Percentiles rank a stretch among this genome's conserved stretches.
Conservation (phyloP, 1,139 yeast genomes). For the Yamadazyma buinensis region DNA sequence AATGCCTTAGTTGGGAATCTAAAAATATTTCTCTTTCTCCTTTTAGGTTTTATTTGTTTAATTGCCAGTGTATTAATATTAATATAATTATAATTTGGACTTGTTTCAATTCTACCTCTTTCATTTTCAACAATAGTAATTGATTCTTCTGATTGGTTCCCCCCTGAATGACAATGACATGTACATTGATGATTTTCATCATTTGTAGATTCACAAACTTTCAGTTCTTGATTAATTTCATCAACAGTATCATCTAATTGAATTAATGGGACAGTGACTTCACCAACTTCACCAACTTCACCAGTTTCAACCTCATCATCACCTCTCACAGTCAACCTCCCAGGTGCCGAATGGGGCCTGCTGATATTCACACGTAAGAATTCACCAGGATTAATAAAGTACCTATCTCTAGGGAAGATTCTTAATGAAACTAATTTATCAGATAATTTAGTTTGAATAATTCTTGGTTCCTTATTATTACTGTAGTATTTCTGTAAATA, state of each 20-base stretch:
- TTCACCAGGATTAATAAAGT: conserved; percentile 19
- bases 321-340: too few relatives aligned
- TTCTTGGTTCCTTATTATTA: conserved; percentile 31
- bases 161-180: neutral
- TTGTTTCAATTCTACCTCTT: too few relatives aligned
- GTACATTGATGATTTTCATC: neutral
- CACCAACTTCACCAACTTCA: too few relatives aligned
- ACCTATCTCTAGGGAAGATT: conserved; percentile 25
- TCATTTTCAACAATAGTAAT: too few relatives aligned
- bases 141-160: too few relatives aligned
- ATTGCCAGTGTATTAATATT: too few relatives aligned
- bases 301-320: too few relatives aligned
- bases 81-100: neutral
- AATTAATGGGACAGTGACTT: neutral
- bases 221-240: neutral
- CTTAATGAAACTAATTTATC: conserved; percentile 39
- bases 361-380: conserved; percentile 13
- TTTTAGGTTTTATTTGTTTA: neutral
- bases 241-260: neutral
- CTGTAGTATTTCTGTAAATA: conserved; percentile 42
- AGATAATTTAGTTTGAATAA: conserved; percentile 36
- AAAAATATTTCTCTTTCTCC: neutral
- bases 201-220: neutral
- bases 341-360: too few relatives aligned
- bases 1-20: neutral